Conservation (phyloP, 73 alveolate species). For the Breviolum minutum region DNA sequence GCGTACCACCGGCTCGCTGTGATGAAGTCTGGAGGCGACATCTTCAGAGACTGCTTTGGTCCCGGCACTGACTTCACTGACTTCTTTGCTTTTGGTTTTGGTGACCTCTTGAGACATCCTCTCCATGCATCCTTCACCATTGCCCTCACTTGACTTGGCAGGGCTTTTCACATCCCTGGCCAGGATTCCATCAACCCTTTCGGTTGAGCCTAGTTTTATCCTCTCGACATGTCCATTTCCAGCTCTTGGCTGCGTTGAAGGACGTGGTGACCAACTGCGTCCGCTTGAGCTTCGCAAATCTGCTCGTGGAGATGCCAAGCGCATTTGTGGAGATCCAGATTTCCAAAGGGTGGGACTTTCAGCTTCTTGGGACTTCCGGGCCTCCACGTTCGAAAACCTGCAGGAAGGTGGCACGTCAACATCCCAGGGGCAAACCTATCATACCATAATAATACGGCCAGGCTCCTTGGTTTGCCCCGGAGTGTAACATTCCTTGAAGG, state of each 20-base stretch:
- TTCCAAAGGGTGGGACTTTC: not conserved
- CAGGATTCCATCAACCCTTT: too few species aligned
- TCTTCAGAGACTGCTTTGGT: constrained; percentile 15
- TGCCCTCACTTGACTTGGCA: not conserved
- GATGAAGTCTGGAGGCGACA: constrained; percentile 41
- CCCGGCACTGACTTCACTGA: not conserved
- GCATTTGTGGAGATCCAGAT: not conserved
- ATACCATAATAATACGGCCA: too few species aligned
- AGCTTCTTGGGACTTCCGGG: not conserved
- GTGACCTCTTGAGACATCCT: not conserved
- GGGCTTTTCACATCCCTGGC: too few species aligned
- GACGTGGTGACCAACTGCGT: too few species aligned
- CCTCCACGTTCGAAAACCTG: not conserved
- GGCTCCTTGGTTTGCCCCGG: too few species aligned
- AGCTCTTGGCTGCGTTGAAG: too few species aligned
- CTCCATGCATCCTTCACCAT: not conserved
- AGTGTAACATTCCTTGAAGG: too few species aligned
- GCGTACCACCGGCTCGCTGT: constrained; percentile 55
- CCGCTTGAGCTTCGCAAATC: not conserved
- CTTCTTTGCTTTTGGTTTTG: not conserved
- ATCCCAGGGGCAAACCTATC: too few species aligned
- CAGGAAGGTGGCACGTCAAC: too few species aligned
- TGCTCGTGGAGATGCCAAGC: constrained; percentile 16
- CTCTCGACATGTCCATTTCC: too few species aligned
- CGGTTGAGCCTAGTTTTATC: too few species aligned